These are phyloP conservation scores for Nowakowskiella sp. DNA, from an alignment of 192 early-diverging fungal species.

Conservation along the genomic window DNA sequence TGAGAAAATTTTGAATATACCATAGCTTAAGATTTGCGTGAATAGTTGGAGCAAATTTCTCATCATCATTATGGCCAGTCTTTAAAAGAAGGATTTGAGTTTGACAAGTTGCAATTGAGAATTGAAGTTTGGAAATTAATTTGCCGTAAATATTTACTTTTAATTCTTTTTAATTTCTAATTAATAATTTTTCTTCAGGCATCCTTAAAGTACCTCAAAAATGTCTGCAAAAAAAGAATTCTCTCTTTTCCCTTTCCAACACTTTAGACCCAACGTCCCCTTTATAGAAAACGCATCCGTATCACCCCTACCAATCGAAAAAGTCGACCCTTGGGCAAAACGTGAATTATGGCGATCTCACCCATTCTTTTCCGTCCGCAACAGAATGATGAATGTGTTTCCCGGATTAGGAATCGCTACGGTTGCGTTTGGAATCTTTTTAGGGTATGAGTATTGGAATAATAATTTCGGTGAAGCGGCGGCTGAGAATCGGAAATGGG, in stretches of 20 bases:
- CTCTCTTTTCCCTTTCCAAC: not conserved
- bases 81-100: too few species aligned
- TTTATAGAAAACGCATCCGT: not conserved
- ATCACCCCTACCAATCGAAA: not conserved
- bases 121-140: too few species aligned
- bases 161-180: too few species aligned
- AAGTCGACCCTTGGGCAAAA: not conserved
- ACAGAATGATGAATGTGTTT: not conserved
- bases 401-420: not conserved
- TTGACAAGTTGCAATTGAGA: too few species aligned
- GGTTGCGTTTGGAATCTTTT: not conserved
- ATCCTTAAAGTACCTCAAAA: too few species aligned
- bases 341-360: not conserved
- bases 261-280: not conserved
- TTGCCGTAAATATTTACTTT: too few species aligned
- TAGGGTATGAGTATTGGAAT: not conserved
- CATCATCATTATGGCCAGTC: too few species aligned
- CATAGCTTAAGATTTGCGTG: too few species aligned
- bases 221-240: too few species aligned
- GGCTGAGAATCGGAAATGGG: not conserved
- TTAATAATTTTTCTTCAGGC: too few species aligned
- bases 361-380: not conserved
- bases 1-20: too few species aligned
- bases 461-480: not conserved
- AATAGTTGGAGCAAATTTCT: too few species aligned